Percentiles rank a stretch among this genome's conserved stretches.
phyloP scores from a whole-genome alignment of 75 land plant species.

The Sequoiadendron giganteum region DNA sequence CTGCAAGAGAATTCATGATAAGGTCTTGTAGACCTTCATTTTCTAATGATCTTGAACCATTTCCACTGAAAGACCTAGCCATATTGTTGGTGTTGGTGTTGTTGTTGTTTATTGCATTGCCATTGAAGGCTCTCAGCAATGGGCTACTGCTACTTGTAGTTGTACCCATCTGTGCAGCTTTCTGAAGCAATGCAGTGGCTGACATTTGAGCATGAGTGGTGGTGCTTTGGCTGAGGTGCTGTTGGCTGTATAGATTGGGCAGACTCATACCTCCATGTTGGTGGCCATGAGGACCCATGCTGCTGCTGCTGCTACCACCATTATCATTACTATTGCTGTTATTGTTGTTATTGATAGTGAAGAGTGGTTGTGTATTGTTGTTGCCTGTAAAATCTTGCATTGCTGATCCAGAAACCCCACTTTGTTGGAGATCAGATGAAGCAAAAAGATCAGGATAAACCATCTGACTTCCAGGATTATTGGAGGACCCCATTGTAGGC shows the following conservation, averaged over 20 bases:
- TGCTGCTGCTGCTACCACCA: neutral
- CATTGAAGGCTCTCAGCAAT: constrained; percentile 42
- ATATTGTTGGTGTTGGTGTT: neutral
- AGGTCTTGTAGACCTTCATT: constrained; percentile 32
- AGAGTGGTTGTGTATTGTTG: constrained; percentile 7
- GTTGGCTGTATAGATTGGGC: constrained; percentile 17
- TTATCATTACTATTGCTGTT: constrained; percentile 11
- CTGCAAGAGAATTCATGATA: constrained; percentile 29
- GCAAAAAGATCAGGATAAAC: constrained; percentile 28
- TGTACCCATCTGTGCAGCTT: constrained; percentile 77
- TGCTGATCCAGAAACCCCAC: constrained; percentile 8
- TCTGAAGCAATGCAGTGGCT: constrained; percentile 74
- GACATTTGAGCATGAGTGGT: constrained; percentile 58
- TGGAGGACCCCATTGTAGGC: constrained; percentile 23
- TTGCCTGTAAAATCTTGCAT: constrained; percentile 5
- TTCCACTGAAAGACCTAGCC: neutral
- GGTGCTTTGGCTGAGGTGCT: constrained; percentile 1
- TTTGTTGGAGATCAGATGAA: constrained; percentile 23
- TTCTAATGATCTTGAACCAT: constrained; percentile 1
- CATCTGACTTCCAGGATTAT: constrained; percentile 11
- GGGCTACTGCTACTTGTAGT: constrained; percentile 37
- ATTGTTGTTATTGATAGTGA: neutral
- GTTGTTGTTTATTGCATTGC: constrained; percentile 11
- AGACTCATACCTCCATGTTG: constrained; percentile 5
- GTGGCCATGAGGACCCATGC: constrained; percentile 1